A percentile compares a stretch with the other conserved stretches of the same genome.
These are phyloP conservation scores for Zygotorulaspora florentina DNA, from an alignment of 805 yeast species.

Conservation along the genomic window DNA sequence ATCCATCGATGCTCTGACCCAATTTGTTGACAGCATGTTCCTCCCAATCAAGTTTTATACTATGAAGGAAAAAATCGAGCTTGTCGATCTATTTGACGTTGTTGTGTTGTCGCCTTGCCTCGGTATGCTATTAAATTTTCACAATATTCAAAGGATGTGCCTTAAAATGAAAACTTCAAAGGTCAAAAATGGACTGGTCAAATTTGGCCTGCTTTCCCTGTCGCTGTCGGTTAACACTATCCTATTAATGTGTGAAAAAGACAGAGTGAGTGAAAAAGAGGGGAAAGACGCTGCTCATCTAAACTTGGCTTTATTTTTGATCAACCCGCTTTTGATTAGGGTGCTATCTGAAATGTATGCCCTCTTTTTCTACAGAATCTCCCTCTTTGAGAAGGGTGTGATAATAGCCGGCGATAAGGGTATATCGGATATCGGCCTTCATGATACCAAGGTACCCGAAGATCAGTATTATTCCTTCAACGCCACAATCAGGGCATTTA, in stretches of 20 bases:
- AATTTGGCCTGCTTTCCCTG: slow-evolving; percentile 17
- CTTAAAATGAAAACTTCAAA: slow-evolving; percentile 5
- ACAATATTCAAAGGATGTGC: slow-evolving; percentile 18
- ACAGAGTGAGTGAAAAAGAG: slow-evolving; percentile 2
- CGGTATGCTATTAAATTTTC: slow-evolving; percentile 24
- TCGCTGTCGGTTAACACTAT: slow-evolving; percentile 20
- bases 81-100: slow-evolving; percentile 24
- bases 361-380: slow-evolving; percentile 20
- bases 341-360: slow-evolving; percentile 24
- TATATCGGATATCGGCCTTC: slow-evolving; percentile 5
- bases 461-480: slow-evolving; percentile 16
- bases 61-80: slow-evolving; percentile 7
- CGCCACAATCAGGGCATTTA: slow-evolving; percentile 12
- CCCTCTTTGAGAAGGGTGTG: slow-evolving; percentile 20
- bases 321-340: slow-evolving; percentile 22
- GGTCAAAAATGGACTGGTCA: slow-evolving; percentile 19
- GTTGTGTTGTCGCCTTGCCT: slow-evolving; percentile 21
- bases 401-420: slow-evolving; percentile 13
- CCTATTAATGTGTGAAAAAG: slow-evolving; percentile 13
- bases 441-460: slow-evolving; percentile 10
- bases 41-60: slow-evolving; percentile 20
- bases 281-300: slow-evolving; percentile 1
- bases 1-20: slow-evolving; percentile 11
- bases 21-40: slow-evolving; percentile 16
- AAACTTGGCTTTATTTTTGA: slow-evolving; percentile 18